phyloP scores from a whole-genome alignment of 139 green algal species.

The Chloropicon primus region DNA sequence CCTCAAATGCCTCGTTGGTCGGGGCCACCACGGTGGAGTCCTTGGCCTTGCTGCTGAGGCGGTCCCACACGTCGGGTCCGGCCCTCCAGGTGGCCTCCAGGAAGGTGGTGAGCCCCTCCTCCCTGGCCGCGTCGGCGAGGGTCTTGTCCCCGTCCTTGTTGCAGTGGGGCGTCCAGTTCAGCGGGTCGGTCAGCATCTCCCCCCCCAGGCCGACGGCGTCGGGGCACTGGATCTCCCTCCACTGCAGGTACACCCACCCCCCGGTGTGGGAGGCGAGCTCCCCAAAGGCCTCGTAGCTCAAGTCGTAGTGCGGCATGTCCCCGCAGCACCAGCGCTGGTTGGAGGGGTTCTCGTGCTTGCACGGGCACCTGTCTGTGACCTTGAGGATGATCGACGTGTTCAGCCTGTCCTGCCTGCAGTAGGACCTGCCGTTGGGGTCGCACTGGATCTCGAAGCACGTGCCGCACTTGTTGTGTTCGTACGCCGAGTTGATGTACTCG shows the following conservation, averaged over 20 bases:
- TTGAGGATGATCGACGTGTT: constrained; percentile 18
- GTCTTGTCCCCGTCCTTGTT: not conserved
- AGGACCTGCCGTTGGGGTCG: not conserved
- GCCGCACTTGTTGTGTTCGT: not conserved
- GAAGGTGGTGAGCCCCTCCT: not conserved
- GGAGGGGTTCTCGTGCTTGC: constrained; percentile 20
- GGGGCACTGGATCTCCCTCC: not conserved
- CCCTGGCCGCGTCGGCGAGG: not conserved
- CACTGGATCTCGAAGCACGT: not conserved
- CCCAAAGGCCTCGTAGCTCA: constrained; percentile 45
- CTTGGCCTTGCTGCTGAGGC: not conserved
- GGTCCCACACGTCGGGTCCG: not conserved
- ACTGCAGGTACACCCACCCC: constrained; percentile 5
- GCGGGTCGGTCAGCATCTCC: not conserved
- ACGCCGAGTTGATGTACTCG: not conserved
- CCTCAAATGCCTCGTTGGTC: not conserved
- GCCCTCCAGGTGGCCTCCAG: not conserved
- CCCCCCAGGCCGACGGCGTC: not conserved
- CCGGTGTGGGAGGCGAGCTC: constrained; percentile 26
- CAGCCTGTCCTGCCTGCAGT: not conserved
- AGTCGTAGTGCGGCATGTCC: constrained; percentile 41
- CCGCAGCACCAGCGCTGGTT: constrained; percentile 39
- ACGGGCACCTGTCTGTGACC: constrained; percentile 39
- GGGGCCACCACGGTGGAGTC: not conserved
- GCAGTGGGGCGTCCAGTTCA: not conserved